Evolutionary conservation across 805 yeast species (phyloP).

Genomic region (Zygotorulaspora chibaensis): DNA sequence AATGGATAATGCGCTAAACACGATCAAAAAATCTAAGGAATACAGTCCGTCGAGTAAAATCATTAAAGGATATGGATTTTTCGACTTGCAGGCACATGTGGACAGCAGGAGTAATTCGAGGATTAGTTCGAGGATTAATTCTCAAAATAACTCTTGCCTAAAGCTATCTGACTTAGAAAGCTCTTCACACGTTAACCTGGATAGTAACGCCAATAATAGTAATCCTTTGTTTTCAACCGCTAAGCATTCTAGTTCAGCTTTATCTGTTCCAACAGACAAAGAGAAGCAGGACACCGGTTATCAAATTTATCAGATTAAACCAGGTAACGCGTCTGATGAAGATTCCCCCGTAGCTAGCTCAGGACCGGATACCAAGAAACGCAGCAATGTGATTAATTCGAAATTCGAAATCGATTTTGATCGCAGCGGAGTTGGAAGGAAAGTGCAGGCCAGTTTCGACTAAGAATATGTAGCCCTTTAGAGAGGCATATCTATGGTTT

Average conservation of each 20-base stretch:
- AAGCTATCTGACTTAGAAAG: slow-evolving; percentile 18
- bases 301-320: slow-evolving; percentile 24
- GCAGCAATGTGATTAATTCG: slow-evolving; percentile 25
- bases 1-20: slow-evolving; percentile 35
- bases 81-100: slow-evolving; percentile 26
- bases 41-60: slow-evolving; percentile 6
- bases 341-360: slow-evolving; percentile 7
- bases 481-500: no score
- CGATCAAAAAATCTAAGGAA: slow-evolving; percentile 1
- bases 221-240: slow-evolving; percentile 3
- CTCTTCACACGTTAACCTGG: slow-evolving; percentile 1
- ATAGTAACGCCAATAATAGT: not conserved
- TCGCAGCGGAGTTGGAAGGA: slow-evolving; percentile 40
- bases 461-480: no score
- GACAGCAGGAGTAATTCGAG: slow-evolving; percentile 28
- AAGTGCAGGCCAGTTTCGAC: slow-evolving; percentile 25
- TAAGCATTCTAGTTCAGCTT: slow-evolving; percentile 20
- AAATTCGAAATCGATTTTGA: slow-evolving; percentile 39
- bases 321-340: slow-evolving; percentile 6
- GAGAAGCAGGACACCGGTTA: slow-evolving; percentile 31
- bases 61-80: slow-evolving; percentile 24
- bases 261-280: slow-evolving; percentile 25
- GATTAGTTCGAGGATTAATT: slow-evolving; percentile 15
- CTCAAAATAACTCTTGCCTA: slow-evolving; percentile 17
- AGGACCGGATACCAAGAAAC: slow-evolving; percentile 18